Evolutionary conservation across 306 rosid species (phyloP).

Genomic region (Gynostemma pentaphyllum): DNA sequence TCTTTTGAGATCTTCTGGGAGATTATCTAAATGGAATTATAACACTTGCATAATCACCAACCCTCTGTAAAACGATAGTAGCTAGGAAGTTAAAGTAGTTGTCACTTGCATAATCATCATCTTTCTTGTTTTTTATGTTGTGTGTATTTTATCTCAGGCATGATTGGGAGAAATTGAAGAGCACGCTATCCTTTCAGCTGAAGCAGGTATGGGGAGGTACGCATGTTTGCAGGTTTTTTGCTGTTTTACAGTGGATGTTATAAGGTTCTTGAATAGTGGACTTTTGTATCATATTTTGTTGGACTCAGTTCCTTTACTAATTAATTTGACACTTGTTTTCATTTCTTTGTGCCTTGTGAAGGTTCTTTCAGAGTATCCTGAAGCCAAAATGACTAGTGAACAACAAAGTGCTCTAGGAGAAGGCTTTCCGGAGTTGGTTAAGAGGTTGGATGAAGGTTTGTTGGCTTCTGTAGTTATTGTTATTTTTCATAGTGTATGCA

Average conservation of each 20-base stretch:
- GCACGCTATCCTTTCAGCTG: slow-evolving; percentile 72
- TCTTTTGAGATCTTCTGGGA: too few relatives aligned
- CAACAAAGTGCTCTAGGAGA: slow-evolving; percentile 67
- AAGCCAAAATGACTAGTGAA: slow-evolving; percentile 48
- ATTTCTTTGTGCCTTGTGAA: slow-evolving; percentile 20
- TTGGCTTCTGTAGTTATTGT: not conserved
- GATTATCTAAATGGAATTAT: too few relatives aligned
- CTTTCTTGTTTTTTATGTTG: too few relatives aligned
- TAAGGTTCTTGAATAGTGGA: slow-evolving; percentile 7
- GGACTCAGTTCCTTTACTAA: not conserved
- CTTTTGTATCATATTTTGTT: not conserved
- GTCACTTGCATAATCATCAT: too few relatives aligned
- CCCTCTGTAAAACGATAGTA: too few relatives aligned
- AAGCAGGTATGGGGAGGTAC: slow-evolving; percentile 99
- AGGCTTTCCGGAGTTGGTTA: slow-evolving; percentile 47
- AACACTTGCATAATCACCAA: too few relatives aligned
- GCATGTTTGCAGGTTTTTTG: slow-evolving; percentile 29
- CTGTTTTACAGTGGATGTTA: not conserved
- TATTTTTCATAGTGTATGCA: not conserved
- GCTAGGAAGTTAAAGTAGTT: too few relatives aligned
- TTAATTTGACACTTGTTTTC: not conserved
- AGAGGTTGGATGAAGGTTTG: slow-evolving; percentile 78
- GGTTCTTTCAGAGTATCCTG: slow-evolving; percentile 77
- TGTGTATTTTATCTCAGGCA: slow-evolving; percentile 48
- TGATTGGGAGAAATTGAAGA: slow-evolving; percentile 82